Evolutionary conservation across 306 rosid genomes (phyloP), one percentile per base, ranked within the genome.

Genomic region (Heteromeles arbutifolia): DNA sequence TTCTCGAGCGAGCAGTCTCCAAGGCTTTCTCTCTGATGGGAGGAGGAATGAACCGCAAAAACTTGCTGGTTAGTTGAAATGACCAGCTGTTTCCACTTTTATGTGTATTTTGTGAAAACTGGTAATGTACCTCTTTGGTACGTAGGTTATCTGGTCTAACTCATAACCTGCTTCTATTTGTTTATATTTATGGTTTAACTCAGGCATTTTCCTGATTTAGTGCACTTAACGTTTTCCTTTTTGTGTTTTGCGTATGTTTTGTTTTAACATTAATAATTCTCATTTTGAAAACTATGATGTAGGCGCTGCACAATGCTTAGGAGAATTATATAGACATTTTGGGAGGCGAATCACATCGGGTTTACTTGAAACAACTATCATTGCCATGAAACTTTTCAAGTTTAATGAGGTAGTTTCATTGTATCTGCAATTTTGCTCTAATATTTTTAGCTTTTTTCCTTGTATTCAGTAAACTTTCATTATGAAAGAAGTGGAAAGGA

Each of bases 271-370:
- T 74, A 67, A 70, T 48, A 45, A 45, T 70, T 11, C 4, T 22
- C 63, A 69, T 80, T 74, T 73, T 67, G 45, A 80, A 74, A 54
- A 72, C 72, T 72, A 70, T 74, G 73, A 69, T 84, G 39, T 78
- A 92, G 98, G 98, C 76, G 94, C 89, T 73, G 91, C 91, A 48
- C 98, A 92, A 72, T 92, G 98, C 86, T 81, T 95, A 82, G 98
- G 96, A 82, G 97, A 95, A 82, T 75, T 95, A 77, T 92, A 95
- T 77, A 85, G 86, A 78, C 91, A 92, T 80, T 95, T 95, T 85
- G 98, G 98, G 65, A 87, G 98, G 87, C 88, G 85, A 82, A 95
- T 92, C 73, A 92, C 98, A 21, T 87, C 98, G 2, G 97, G 98
- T 78, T 92, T 95, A 81, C 88, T 78, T 63, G 98, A 95, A 81